Conservation (phyloP, 2,329 filamentous ascomycete genomes). For the Aspergillus amoenus region DNA sequence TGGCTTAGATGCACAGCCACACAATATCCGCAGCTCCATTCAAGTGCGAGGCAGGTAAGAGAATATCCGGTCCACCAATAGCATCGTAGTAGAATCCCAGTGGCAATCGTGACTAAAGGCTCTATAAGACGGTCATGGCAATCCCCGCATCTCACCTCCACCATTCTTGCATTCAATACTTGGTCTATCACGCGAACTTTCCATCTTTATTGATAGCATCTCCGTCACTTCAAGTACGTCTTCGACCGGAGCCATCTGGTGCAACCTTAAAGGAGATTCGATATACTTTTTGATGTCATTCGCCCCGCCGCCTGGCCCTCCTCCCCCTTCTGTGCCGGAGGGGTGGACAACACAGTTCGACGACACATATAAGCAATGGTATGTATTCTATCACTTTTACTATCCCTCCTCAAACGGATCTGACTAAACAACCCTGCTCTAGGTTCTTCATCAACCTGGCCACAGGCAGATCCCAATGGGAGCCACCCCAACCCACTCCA, state of each 20-base stretch:
- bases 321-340: slow-evolving; percentile 64
- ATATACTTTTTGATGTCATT: slow-evolving; percentile 32
- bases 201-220: neutral
- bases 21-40: neutral
- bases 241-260: neutral
- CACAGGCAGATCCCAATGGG: slow-evolving; percentile 90
- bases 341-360: slow-evolving; percentile 88
- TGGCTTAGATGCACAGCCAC: slow-evolving; percentile 15
- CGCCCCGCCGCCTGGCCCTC: slow-evolving; percentile 49
- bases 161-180: neutral
- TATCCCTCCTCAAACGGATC: neutral
- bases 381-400: slow-evolving; percentile 19
- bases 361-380: slow-evolving; percentile 84
- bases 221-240: neutral
- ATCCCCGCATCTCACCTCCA: neutral
- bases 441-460: slow-evolving; percentile 90
- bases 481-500: slow-evolving; percentile 63
- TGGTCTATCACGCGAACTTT: neutral
- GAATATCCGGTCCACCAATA: slow-evolving; percentile 1
- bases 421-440: slow-evolving; percentile 19
- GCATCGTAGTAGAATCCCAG: neutral
- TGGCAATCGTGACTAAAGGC: neutral
- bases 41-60: too few species aligned
- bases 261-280: neutral
- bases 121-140: neutral